These are phyloP conservation scores for Boechera retrofracta DNA, from an alignment of 345 rosid species.

Conservation along the genomic window DNA sequence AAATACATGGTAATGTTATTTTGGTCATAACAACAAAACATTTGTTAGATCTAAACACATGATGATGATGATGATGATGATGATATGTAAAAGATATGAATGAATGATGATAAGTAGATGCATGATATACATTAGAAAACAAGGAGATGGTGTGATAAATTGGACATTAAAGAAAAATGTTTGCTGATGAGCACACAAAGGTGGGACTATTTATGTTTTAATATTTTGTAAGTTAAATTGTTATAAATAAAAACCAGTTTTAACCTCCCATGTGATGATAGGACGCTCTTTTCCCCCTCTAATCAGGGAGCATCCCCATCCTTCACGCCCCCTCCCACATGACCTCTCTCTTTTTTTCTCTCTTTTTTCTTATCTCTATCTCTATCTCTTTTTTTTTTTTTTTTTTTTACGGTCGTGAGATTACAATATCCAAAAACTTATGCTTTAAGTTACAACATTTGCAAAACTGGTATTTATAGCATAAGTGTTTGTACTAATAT, in stretches of 20 bases:
- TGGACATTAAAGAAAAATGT: conserved; percentile 45
- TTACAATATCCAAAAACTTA: no score
- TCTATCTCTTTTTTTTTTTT: no score
- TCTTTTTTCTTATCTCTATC: no score
- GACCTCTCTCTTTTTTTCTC: conserved; percentile 1
- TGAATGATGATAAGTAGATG: conserved; percentile 29
- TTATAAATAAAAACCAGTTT: conserved; percentile 30
- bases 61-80: not conserved
- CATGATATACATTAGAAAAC: conserved; percentile 38
- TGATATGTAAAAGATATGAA: conserved; percentile 14
- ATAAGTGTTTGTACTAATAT: not conserved
- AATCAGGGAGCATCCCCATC: conserved; percentile 46
- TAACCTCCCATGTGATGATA: conserved; percentile 48
- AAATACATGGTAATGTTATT: not conserved
- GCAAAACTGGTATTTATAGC: not conserved
- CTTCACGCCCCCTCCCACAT: conserved; percentile 44
- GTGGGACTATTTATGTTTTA: conserved; percentile 46
- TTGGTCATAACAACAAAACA: not conserved
- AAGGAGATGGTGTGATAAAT: conserved; percentile 43
- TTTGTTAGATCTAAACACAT: conserved; percentile 4
- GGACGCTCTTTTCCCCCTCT: conserved; percentile 39
- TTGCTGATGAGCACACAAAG: conserved; percentile 37
- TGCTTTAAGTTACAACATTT: not conserved
- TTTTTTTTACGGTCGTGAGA: not conserved
- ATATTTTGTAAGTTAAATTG: conserved; percentile 25